Percentiles rank a stretch among this genome's conserved stretches.
phyloP scores from a whole-genome alignment of 2,329 filamentous ascomycete species.

The Rhytidhysteron rufulum region DNA sequence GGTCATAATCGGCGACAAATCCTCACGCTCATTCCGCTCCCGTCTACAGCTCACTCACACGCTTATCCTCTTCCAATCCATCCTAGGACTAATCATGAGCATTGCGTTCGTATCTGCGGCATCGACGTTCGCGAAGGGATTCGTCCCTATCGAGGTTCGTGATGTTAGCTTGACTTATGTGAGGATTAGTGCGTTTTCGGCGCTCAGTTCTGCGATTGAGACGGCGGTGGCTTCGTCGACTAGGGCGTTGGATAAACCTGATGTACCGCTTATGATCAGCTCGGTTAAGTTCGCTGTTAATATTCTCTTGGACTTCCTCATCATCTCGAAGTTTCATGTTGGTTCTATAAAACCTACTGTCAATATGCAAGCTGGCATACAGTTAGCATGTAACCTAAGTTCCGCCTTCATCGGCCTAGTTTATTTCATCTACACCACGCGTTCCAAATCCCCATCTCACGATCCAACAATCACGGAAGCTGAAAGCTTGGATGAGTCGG shows the following conservation, averaged over 20 bases:
- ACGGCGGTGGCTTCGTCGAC: slow-evolving; percentile 59
- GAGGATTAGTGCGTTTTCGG: slow-evolving; percentile 60
- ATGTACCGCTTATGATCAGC: slow-evolving; percentile 65
- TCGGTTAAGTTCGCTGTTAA: slow-evolving; percentile 62
- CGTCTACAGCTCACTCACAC: slow-evolving; percentile 61
- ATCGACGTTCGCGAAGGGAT: slow-evolving; percentile 53
- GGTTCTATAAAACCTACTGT: slow-evolving; percentile 52
- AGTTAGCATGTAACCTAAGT: slow-evolving; percentile 51
- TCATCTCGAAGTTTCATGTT: slow-evolving; percentile 65
- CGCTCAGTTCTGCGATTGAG: slow-evolving; percentile 60
- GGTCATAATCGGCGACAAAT: slow-evolving; percentile 64
- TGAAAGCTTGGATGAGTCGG: slow-evolving; percentile 7
- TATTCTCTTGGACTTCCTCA: slow-evolving; percentile 62
- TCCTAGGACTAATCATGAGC: slow-evolving; percentile 58
- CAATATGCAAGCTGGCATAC: slow-evolving; percentile 62
- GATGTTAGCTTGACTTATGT: slow-evolving; percentile 60
- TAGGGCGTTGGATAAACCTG: slow-evolving; percentile 63
- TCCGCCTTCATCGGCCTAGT: slow-evolving; percentile 45
- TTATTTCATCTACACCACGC: slow-evolving; percentile 60
- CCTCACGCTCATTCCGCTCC: slow-evolving; percentile 48
- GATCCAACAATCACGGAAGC: not conserved
- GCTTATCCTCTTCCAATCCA: slow-evolving; percentile 50
- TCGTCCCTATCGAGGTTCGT: slow-evolving; percentile 60
- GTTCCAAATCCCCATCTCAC: slow-evolving; percentile 9
- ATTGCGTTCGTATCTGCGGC: slow-evolving; percentile 56